phyloP scores from a whole-genome alignment of 169 alveolate genomes.

The Eimeria maxima region DNA sequence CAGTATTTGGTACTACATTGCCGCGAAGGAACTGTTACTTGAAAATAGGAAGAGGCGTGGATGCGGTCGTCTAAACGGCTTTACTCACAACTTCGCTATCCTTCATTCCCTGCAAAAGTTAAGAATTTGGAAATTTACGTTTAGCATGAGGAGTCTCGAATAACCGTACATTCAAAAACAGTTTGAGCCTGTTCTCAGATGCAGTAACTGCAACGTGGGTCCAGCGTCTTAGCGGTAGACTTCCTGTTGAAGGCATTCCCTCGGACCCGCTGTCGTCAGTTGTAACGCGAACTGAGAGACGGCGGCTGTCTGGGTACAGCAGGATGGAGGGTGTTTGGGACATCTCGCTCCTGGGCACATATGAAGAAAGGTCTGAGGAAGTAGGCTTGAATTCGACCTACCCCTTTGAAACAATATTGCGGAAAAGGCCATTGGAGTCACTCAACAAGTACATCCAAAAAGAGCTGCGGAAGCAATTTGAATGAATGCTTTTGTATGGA shows the following conservation, averaged over 20 bases:
- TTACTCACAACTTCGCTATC: constrained; percentile 72
- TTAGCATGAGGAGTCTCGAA: background rate
- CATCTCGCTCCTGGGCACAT: constrained; percentile 69
- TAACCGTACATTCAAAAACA: constrained; percentile 74
- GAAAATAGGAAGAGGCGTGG: background rate
- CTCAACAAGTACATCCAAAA: constrained; percentile 82
- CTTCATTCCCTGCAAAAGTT: constrained; percentile 73
- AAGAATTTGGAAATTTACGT: background rate
- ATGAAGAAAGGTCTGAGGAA: background rate
- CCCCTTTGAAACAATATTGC: constrained; percentile 84
- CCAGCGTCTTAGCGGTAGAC: constrained; percentile 82
- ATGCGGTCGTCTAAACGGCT: background rate
- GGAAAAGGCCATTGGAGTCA: constrained; percentile 81
- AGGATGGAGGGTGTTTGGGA: constrained; percentile 82
- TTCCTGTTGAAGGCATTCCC: constrained; percentile 80
- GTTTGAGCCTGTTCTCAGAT: constrained; percentile 25
- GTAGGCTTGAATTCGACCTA: background rate
- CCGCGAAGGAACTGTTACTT: constrained; percentile 74
- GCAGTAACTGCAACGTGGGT: constrained; percentile 83
- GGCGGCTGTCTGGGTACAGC: constrained; percentile 78
- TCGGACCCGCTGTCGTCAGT: constrained; percentile 80
- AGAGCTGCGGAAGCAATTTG: constrained; percentile 58
- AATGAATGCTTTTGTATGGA: background rate
- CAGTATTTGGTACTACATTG: constrained; percentile 74
- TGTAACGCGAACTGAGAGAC: constrained; percentile 81